phyloP scores from a whole-genome alignment of 805 yeast species.

The Metschnikowia dekortorum region DNA sequence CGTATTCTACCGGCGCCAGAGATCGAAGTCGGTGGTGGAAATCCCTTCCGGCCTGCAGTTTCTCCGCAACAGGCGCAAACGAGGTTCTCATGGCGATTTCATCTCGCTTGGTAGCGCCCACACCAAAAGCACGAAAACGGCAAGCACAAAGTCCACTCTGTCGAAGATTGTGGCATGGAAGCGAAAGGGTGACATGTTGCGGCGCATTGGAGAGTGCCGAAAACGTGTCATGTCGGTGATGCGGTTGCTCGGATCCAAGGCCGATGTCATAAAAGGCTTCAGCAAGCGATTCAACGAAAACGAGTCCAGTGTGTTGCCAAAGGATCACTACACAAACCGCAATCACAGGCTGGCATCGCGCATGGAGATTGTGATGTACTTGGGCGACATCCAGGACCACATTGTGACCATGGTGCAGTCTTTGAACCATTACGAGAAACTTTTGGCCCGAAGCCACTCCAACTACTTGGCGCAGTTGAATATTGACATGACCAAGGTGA shows the following conservation, averaged over 20 bases:
- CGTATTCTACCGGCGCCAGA: slow-evolving; percentile 30
- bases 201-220: slow-evolving; percentile 93
- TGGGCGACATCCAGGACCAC: slow-evolving; percentile 98
- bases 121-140: slow-evolving; percentile 4
- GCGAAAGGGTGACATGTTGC: slow-evolving; percentile 88
- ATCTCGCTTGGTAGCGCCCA: slow-evolving; percentile 9
- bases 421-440: slow-evolving; percentile 88
- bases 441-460: slow-evolving; percentile 91
- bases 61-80: slow-evolving; percentile 8
- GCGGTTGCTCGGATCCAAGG: slow-evolving; percentile 83
- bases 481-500: slow-evolving; percentile 95
- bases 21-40: slow-evolving; percentile 39
- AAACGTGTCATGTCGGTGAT: slow-evolving; percentile 89
- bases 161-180: slow-evolving; percentile 65
- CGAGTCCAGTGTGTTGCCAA: slow-evolving; percentile 7
- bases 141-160: slow-evolving; percentile 39
- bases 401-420: slow-evolving; percentile 96
- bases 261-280: slow-evolving; percentile 96
- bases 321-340: slow-evolving; percentile 4
- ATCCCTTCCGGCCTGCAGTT: slow-evolving; percentile 6
- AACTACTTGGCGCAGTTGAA: slow-evolving; percentile 95
- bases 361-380: slow-evolving; percentile 82
- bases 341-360: slow-evolving; percentile 45
- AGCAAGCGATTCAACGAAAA: slow-evolving; percentile 84
- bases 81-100: slow-evolving; percentile 14